Percentiles rank a stretch among this genome's conserved stretches.
These are phyloP conservation scores for Penicillium occitanis DNA, from an alignment of 2,329 filamentous ascomycete species.

Conservation along the genomic window DNA sequence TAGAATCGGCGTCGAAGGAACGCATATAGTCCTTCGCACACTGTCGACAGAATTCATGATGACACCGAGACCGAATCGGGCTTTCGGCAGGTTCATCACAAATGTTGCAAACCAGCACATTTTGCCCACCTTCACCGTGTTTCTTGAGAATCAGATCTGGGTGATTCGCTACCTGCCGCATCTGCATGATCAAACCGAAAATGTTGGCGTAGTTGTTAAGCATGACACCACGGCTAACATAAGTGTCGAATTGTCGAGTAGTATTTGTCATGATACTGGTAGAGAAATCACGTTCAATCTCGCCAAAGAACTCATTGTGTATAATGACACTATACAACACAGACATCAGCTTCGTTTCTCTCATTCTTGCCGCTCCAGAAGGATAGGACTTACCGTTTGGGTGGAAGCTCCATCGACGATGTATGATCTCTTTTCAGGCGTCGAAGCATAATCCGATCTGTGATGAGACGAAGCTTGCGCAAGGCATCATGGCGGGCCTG, in stretches of 20 bases:
- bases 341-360: slow-evolving; percentile 8
- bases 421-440: slow-evolving; percentile 93
- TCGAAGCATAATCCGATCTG: slow-evolving; percentile 91
- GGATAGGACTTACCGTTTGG: slow-evolving; percentile 64
- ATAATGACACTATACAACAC: slow-evolving; percentile 61
- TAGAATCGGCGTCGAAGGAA: slow-evolving; percentile 65
- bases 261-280: slow-evolving; percentile 93
- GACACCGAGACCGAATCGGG: slow-evolving; percentile 85
- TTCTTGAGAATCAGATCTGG: slow-evolving; percentile 93
- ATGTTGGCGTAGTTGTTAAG: slow-evolving; percentile 99
- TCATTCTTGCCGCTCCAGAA: not conserved
- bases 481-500: slow-evolving; percentile 68
- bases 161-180: slow-evolving; percentile 96
- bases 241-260: slow-evolving; percentile 87
- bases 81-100: slow-evolving; percentile 97
- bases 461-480: slow-evolving; percentile 79
- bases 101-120: slow-evolving; percentile 86
- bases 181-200: slow-evolving; percentile 98
- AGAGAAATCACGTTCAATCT: slow-evolving; percentile 94
- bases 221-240: slow-evolving; percentile 89
- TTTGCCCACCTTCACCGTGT: slow-evolving; percentile 79
- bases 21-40: slow-evolving; percentile 79
- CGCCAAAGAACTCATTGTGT: slow-evolving; percentile 93
- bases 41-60: slow-evolving; percentile 84
- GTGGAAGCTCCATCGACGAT: slow-evolving; percentile 90